Conservation (phyloP, 192 early-diverging fungal species). For the Gryganskiella cystojenkinii region DNA sequence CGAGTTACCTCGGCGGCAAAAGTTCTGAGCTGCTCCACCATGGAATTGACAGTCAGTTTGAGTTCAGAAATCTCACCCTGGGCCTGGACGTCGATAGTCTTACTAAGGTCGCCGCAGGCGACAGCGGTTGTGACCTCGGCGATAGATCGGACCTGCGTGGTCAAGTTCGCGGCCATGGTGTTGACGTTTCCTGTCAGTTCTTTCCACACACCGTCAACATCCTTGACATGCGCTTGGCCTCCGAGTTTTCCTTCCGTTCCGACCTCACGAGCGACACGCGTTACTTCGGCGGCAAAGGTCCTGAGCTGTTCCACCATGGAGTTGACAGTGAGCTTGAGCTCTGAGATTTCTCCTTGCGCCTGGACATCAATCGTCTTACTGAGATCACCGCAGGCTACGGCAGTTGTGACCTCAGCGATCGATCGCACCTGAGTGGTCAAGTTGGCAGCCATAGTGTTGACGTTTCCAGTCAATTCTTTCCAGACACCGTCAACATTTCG, state of each 20-base stretch:
- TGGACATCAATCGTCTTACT: constrained; percentile 66
- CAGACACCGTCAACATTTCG: constrained; percentile 71
- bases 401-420: constrained; percentile 73
- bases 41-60: constrained; percentile 72
- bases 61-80: constrained; percentile 74
- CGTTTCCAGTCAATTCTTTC: constrained; percentile 77
- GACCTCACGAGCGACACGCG: constrained; percentile 69
- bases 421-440: constrained; percentile 74
- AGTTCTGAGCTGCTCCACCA: constrained; percentile 70
- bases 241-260: constrained; percentile 67
- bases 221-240: constrained; percentile 63
- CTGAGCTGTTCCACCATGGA: constrained; percentile 72
- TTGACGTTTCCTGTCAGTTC: constrained; percentile 73
- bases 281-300: constrained; percentile 70
- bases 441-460: constrained; percentile 77
- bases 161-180: constrained; percentile 71
- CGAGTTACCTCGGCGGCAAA: constrained; percentile 68
- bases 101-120: constrained; percentile 67
- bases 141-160: constrained; percentile 74
- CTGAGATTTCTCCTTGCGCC: constrained; percentile 67
- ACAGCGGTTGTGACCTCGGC: constrained; percentile 69
- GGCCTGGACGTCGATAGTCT: constrained; percentile 67
- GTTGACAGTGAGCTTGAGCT: constrained; percentile 70
- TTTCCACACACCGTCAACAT: constrained; percentile 73
- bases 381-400: constrained; percentile 74